Base-by-base conservation (phyloP, 2,329 filamentous ascomycete genomes). In the Botrytis galanthina region DNA sequence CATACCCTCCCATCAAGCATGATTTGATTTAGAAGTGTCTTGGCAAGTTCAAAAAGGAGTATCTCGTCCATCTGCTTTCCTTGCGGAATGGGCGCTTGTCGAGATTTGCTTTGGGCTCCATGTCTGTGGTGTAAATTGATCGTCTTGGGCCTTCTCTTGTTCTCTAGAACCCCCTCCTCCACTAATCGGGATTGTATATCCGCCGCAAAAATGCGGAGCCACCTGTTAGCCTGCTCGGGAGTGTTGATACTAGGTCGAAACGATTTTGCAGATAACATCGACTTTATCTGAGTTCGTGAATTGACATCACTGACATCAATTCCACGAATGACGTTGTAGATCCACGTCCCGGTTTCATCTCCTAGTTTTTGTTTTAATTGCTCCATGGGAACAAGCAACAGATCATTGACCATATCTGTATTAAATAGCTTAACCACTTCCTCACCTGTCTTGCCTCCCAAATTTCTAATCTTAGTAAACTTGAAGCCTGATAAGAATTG, bases 211-310 rank as follows among this genome's bases (percentile, higher is more conserved):
- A 99, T 98, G 18, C 91, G 88, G 57, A 99, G 85, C 96, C 96
- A 99, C 74, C 90, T 91, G 37, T 88, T 85, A 1, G 91, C 95
- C 81, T 97, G 93, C 35, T 96, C 93, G 29, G 89, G 84, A 3
- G 87, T 91, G 77, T 90, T 92, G 80, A 98, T 95, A 73, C 87
- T 90, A 0, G 96, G 96, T 39, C 93, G 88, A 80, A 99, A 99
- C 0, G 94, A 97, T 81, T 99, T 99, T 32, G 96, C 95, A 1
- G 94, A 98, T 22, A 98, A 86, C 95, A 99, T 98, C 26, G 93
- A 96, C 82, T 98, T 98, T 84, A 98, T 97, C 79, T 96, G 93
- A 1, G 94, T 97, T 70, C 95, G 87, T 42, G 94, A 89, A 79
- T 94, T 98, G 77, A 99, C 94, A 82, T 98, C 95, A 78, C 92